Evolutionary conservation across 257 asterid species (phyloP).

Genomic region (Agastache rugosa): DNA sequence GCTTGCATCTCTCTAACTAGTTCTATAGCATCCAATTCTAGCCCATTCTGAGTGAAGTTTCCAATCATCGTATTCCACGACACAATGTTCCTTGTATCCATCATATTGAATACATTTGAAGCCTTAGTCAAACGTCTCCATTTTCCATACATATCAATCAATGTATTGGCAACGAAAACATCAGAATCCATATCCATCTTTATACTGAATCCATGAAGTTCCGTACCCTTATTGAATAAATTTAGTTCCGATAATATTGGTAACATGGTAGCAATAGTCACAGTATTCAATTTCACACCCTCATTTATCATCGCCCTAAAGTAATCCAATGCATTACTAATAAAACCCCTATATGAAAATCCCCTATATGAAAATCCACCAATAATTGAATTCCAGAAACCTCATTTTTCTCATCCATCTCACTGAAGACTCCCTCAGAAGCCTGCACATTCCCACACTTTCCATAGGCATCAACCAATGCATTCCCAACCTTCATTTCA

Average conservation of each 20-base stretch:
- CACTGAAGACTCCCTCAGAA: not conserved
- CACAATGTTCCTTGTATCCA: not conserved
- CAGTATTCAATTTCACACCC: slow-evolving; percentile 5
- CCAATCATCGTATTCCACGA: slow-evolving; percentile 8
- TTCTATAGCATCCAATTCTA: not conserved
- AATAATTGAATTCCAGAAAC: slow-evolving; percentile 18
- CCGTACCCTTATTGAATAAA: not conserved
- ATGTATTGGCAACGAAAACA: slow-evolving; percentile 6
- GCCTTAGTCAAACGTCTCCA: not conserved
- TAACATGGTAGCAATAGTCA: slow-evolving; percentile 1
- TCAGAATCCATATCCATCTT: not conserved
- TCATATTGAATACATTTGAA: not conserved
- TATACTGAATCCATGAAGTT: not conserved
- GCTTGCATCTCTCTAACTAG: slow-evolving; percentile 14
- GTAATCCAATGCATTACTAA: not conserved
- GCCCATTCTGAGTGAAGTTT: not conserved
- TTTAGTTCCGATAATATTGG: not conserved
- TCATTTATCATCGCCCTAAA: not conserved
- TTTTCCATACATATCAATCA: slow-evolving; percentile 10
- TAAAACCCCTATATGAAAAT: not conserved
- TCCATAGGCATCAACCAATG: not conserved
- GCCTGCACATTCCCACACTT: slow-evolving; percentile 2
- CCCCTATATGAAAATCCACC: slow-evolving; percentile 8
- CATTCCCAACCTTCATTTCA: not conserved
- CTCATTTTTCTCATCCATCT: slow-evolving; percentile 11